Conservation (phyloP, 2,329 filamentous ascomycete genomes). For the Aspergillus ustus region DNA sequence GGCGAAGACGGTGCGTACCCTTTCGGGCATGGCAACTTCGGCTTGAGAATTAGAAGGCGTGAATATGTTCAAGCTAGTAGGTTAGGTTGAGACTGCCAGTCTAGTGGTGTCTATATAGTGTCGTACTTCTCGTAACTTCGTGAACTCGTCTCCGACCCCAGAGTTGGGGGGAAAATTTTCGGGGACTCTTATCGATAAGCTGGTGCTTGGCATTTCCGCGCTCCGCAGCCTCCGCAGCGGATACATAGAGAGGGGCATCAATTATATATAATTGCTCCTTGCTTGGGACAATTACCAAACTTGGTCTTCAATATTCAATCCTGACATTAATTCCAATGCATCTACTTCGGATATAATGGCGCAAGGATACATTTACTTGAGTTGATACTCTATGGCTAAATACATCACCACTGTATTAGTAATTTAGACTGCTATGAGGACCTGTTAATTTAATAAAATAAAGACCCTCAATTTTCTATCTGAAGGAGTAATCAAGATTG, state of each 20-base stretch:
- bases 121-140: conserved; percentile 3
- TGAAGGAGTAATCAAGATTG: too few species aligned
- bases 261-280: neutral
- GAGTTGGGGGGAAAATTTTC: conserved; percentile 27
- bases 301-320: too few species aligned
- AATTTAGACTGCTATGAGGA: too few species aligned
- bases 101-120: neutral
- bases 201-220: conserved; percentile 20
- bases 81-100: neutral
- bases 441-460: too few species aligned
- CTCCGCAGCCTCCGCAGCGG: too few species aligned
- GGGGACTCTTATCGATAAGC: conserved; percentile 35
- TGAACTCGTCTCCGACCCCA: conserved; percentile 10
- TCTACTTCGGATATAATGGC: too few species aligned
- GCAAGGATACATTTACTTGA: too few species aligned
- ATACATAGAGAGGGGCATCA: neutral
- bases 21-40: conserved; percentile 45
- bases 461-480: too few species aligned
- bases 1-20: conserved; percentile 45
- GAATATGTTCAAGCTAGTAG: neutral
- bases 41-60: neutral
- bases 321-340: too few species aligned
- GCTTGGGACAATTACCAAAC: too few species aligned
- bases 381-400: too few species aligned
- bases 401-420: too few species aligned